phyloP scores from a whole-genome alignment of 1,139 yeast species.

The Zygoascus meyerae region DNA sequence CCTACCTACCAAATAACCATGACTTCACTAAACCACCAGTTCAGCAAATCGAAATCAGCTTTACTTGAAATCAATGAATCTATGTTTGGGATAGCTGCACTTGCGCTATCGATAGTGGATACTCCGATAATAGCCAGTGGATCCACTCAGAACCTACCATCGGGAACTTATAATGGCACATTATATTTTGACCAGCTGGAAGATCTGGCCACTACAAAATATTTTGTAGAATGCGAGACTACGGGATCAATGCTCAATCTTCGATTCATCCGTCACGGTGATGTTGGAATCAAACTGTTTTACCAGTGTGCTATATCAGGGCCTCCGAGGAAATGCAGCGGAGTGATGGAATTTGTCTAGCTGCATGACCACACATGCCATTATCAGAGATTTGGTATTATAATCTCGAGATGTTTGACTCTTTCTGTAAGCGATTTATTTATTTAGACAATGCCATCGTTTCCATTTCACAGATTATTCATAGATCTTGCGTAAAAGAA shows the following conservation, averaged over 20 bases:
- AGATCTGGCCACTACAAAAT: constrained; percentile 24
- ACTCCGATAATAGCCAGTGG: constrained; percentile 29
- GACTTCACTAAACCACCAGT: background rate
- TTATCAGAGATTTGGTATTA: too few species aligned
- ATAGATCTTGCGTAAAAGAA: too few species aligned
- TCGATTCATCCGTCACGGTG: constrained; percentile 12
- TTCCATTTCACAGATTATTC: too few species aligned
- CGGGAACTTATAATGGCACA: constrained; percentile 25
- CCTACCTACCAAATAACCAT: too few species aligned
- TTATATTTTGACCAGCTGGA: constrained; percentile 25
- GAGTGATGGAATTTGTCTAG: constrained; percentile 19
- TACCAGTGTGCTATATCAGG: constrained; percentile 15
- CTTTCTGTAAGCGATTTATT: too few species aligned
- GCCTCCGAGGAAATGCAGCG: constrained; percentile 16
- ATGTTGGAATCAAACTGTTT: constrained; percentile 13
- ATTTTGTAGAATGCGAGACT: constrained; percentile 21
- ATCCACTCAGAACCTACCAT: constrained; percentile 22
- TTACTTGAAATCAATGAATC: constrained; percentile 21
- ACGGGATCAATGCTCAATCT: constrained; percentile 15
- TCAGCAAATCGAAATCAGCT: constrained; percentile 17
- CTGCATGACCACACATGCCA: background rate
- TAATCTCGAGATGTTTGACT: too few species aligned
- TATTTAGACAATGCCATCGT: too few species aligned
- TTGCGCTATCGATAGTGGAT: constrained; percentile 19
- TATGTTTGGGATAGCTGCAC: constrained; percentile 25